Evolutionary conservation across 1,284 basidiomycete genomes (phyloP), one percentile per base, ranked within the genome.

Genomic region (Moesziomyces globuligerus): DNA sequence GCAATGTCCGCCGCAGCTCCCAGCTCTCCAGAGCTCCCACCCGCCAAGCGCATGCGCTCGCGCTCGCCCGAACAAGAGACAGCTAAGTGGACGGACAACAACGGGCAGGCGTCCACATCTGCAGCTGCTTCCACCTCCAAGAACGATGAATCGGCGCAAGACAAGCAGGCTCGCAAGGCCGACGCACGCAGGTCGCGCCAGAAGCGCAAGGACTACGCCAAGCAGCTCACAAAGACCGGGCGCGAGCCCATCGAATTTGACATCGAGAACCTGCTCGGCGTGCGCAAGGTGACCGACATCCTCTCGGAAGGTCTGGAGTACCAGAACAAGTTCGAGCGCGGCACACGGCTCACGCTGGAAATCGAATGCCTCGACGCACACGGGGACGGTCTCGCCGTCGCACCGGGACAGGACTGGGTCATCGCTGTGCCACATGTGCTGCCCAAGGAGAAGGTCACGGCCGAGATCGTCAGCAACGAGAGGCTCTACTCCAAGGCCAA

Each of bases 241-340:
- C 71, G 76, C 10, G 79, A 80, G 34, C 80, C 80, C 13, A 76
- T 81, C 54, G 65, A 67, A 25, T 80, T 74, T 38, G 80, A 81
- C 56, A 79, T 81, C 32, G 48, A 74, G 9, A 73, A 71, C 10
- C 52, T 81, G 42, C 55, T 81, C 11, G 76, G 78, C 17, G 25
- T 54, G 15, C 65, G 68, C 34, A 67, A 57, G 26, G 67, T 80
- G 0, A 65, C 73, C 23, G 64, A 65, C 13, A 72, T 81, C 32
- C 54, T 79, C 8, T 50, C 64, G 1, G 67, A 67, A 17, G 70
- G 72, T 0, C 41, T 58, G 15, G 79, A 80, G 40, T 76, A 73
- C 45, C 57, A 70, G 29, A 42, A 65, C 26, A 71, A 71, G 43
- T 61, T 75, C 15, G 62, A 71, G 28, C 59, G 72, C 17, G 76